A percentile compares a stretch with the other conserved stretches of the same genome.
These are phyloP conservation scores for Telopea speciosissima DNA, from an alignment of 177 flowering plant species.

Conservation along the genomic window DNA sequence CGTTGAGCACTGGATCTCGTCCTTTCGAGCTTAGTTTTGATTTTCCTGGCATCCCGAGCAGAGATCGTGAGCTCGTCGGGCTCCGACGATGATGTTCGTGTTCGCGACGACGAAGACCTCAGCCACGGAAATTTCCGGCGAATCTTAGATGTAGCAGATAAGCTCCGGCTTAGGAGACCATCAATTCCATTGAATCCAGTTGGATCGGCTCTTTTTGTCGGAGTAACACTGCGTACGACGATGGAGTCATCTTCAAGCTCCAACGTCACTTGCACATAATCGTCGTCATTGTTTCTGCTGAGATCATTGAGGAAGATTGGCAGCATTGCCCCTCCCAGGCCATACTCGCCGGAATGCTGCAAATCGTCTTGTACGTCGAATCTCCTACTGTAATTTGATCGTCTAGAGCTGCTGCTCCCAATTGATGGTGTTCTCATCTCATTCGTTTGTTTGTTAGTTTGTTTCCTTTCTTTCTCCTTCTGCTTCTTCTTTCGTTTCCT, in stretches of 20 bases:
- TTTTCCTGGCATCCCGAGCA: conserved; percentile 52
- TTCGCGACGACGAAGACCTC: conserved; percentile 38
- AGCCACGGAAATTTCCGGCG: conserved; percentile 54
- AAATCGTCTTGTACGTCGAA: conserved; percentile 32
- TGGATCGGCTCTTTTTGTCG: conserved; percentile 19
- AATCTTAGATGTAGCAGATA: conserved; percentile 45
- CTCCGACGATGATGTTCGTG: conserved; percentile 33
- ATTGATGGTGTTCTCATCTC: conserved; percentile 42
- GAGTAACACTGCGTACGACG: conserved; percentile 54
- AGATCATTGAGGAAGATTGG: conserved; percentile 69
- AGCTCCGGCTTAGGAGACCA: conserved; percentile 19
- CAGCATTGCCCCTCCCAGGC: conserved; percentile 76
- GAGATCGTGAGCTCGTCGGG: conserved; percentile 24
- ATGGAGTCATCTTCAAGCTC: conserved; percentile 59
- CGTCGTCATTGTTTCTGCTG: conserved; percentile 23
- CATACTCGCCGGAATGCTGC: conserved; percentile 18
- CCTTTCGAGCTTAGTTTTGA: conserved; percentile 51
- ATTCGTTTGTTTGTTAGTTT: no score
- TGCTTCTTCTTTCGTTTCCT: neutral
- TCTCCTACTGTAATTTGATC: conserved; percentile 34
- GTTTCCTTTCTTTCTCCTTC: neutral
- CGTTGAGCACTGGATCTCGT: conserved; percentile 58
- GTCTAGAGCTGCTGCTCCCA: conserved; percentile 35
- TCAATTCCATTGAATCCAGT: neutral
- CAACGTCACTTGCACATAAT: conserved; percentile 73